Evolutionary conservation across 495 filamentous ascomycete genomes (phyloP).

Genomic region (Eremomyces bilateralis): DNA sequence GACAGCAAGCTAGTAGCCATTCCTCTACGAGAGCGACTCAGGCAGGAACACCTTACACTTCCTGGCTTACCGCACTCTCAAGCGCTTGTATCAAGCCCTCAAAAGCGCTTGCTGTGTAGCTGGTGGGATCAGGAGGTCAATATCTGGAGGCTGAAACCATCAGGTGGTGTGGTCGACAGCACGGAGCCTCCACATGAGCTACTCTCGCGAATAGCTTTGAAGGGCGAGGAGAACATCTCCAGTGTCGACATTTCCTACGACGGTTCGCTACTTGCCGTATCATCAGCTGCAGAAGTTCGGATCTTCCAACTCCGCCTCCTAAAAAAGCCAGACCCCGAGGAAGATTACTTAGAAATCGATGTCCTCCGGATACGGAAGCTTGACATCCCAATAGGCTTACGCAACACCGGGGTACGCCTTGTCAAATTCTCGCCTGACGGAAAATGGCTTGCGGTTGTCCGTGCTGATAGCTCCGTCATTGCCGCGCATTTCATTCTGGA

Average conservation of each 20-base stretch:
- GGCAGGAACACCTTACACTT: constrained; percentile 59
- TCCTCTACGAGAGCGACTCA: constrained; percentile 58
- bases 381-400: constrained; percentile 24
- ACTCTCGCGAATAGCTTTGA: constrained; percentile 47
- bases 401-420: constrained; percentile 38
- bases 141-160: constrained; percentile 42
- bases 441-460: constrained; percentile 34
- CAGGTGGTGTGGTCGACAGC: constrained; percentile 40
- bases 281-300: constrained; percentile 58
- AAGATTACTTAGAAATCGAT: no score
- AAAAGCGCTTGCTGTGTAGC: constrained; percentile 56
- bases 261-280: constrained; percentile 53
- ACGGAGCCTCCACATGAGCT: constrained; percentile 24
- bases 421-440: constrained; percentile 30
- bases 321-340: constrained; percentile 18
- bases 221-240: constrained; percentile 71
- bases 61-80: constrained; percentile 59
- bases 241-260: constrained; percentile 51
- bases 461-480: constrained; percentile 26
- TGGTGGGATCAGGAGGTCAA: constrained; percentile 85
- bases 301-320: constrained; percentile 40
- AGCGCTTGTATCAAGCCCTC: no score
- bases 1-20: constrained; percentile 64
- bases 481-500: constrained; percentile 24
- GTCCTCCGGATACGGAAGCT: constrained; percentile 44